Evolutionary conservation across 1,284 basidiomycete genomes (phyloP), one percentile per base, ranked within the genome.

Genomic region (Dichomitus squalens): DNA sequence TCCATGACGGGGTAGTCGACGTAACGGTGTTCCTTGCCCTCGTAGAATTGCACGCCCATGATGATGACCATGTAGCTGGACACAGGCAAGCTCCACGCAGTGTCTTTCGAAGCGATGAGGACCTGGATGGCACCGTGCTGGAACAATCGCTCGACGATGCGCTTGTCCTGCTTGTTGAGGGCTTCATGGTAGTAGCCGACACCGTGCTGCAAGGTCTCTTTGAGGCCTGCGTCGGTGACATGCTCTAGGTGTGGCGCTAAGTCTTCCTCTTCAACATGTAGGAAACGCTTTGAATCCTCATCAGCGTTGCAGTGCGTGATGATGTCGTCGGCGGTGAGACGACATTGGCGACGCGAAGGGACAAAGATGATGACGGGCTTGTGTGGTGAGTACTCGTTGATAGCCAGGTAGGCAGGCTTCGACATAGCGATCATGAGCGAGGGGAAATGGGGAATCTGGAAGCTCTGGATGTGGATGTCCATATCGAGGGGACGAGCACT

Each of bases 381-480:
- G 7, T 85, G 83, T 0, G 88, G 82, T 0, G 96, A 89, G 68
- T 96, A 88, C 71, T 99, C 96, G 40, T 90, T 79, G 64, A 98
- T 93, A 27, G 96, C 88, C 14, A 99, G 84, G 71, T 98, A 99
- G 0, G 96, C 93, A 0, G 96, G 97, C 73, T 99, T 99, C 25
- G 96, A 96, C 97, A 99, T 99, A 33, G 95, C 86, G 57, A 99
- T 93, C 96, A 99, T 99, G 53, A 99, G 79, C 0, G 94, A 97
- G 0, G 97, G 96, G 86, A 97, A 98, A 70, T 99, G 97, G 9
- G 96, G 93, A 41, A 97, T 93, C 44, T 85, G 88, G 81, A 98
- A 99, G 46, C 90, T 95, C 71, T 98, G 96, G 7, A 99, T 78
- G 69, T 99, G 96, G 48, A 99, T 96, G 65, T 99, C 96, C 86